These are phyloP conservation scores for Cyamopsis tetragonoloba DNA, from an alignment of 306 rosid genomes.

Conservation along the genomic window DNA sequence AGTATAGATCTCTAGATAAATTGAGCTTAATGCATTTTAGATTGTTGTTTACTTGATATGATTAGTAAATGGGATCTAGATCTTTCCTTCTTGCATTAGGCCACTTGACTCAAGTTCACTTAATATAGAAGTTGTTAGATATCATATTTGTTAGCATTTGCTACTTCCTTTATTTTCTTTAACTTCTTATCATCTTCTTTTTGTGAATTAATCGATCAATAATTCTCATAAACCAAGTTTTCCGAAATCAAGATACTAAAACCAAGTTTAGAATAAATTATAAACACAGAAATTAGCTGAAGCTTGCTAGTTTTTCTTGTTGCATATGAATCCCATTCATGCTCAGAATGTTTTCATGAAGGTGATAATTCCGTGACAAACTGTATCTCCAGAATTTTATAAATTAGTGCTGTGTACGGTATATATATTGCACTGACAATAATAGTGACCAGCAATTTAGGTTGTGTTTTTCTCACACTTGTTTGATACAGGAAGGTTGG, in stretches of 20 bases:
- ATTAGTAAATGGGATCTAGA: background rate
- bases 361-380: background rate
- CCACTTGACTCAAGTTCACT: background rate
- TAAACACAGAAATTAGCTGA: background rate
- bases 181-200: background rate
- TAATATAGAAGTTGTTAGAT: background rate
- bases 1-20: conserved; percentile 8
- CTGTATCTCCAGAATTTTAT: background rate
- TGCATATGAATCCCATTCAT: background rate
- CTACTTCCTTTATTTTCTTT: background rate
- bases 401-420: background rate
- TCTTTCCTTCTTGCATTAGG: background rate
- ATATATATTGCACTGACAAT: background rate
- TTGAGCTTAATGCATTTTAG: background rate
- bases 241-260: background rate
- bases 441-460: background rate
- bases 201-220: too few species aligned
- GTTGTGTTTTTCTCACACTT: background rate
- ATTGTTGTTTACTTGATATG: background rate
- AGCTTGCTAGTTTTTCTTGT: conserved; percentile 3
- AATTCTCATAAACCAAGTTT: background rate
- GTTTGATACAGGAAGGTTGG: conserved; percentile 96
- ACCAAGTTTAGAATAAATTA: background rate
- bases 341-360: background rate
- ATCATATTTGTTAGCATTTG: background rate